Percentiles rank a stretch among this genome's conserved stretches.
These are phyloP conservation scores for Hydnomerulius pinastri DNA, from an alignment of 768 basidiomycete species.

Conservation along the genomic window DNA sequence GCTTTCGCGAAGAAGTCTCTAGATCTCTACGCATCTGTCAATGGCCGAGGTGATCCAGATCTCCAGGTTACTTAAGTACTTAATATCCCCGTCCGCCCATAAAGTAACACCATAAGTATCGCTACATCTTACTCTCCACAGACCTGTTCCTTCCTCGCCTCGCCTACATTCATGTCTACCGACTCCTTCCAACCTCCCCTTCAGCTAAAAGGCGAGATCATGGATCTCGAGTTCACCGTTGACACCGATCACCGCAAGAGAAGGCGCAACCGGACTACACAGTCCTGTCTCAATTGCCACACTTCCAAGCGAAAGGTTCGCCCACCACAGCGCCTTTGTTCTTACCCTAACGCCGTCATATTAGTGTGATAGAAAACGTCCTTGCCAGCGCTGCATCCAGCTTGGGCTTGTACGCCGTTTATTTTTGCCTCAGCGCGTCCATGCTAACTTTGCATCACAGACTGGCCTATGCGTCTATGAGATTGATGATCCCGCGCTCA, in stretches of 20 bases:
- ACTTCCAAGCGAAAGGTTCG: slow-evolving; percentile 90
- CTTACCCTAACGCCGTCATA: slow-evolving; percentile 12
- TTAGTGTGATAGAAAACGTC: slow-evolving; percentile 90
- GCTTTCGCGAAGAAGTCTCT: slow-evolving; percentile 35
- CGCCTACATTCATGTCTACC: slow-evolving; percentile 50
- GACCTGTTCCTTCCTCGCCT: slow-evolving; percentile 38
- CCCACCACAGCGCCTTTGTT: slow-evolving; percentile 2
- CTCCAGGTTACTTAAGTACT: slow-evolving; percentile 48
- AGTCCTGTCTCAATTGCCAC: slow-evolving; percentile 87
- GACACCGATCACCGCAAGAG: slow-evolving; percentile 81
- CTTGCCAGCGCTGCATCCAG: slow-evolving; percentile 89
- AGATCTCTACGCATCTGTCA: slow-evolving; percentile 32
- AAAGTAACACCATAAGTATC: slow-evolving; percentile 53
- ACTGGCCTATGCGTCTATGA: slow-evolving; percentile 96
- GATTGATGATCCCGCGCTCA: slow-evolving; percentile 83
- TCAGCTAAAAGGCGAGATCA: slow-evolving; percentile 74
- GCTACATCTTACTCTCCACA: slow-evolving; percentile 48
- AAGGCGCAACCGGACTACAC: slow-evolving; percentile 89
- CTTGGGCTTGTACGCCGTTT: slow-evolving; percentile 68
- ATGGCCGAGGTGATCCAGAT: slow-evolving; percentile 49
- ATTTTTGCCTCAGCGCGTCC: slow-evolving; percentile 2
- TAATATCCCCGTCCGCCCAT: slow-evolving; percentile 53
- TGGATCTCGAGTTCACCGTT: slow-evolving; percentile 74
- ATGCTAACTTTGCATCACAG: slow-evolving; percentile 37
- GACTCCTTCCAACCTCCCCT: slow-evolving; percentile 52